A percentile compares a stretch with the other conserved stretches of the same genome.
Conservation (phyloP, 1,284 basidiomycete genomes). For the Leccinum solheimii region DNA sequence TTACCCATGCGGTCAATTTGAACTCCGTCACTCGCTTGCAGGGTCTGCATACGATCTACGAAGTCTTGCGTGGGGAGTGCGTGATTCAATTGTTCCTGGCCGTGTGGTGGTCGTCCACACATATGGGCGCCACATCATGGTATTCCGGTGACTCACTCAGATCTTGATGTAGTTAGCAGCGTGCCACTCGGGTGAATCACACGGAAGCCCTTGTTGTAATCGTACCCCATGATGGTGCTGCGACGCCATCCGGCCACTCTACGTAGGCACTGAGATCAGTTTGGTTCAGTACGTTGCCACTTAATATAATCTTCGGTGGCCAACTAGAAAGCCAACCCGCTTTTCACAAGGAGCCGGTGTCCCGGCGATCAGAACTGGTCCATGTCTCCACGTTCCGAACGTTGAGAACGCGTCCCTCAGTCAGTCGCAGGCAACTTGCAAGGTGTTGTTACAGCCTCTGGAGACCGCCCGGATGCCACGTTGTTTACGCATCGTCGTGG, state of each 20-base stretch:
- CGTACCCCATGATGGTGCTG: background rate
- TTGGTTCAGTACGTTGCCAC: background rate
- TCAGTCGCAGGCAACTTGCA: background rate
- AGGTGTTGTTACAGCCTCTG: background rate
- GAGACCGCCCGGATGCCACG: constrained; percentile 16
- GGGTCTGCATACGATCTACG: constrained; percentile 14
- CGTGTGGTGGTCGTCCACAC: constrained; percentile 10
- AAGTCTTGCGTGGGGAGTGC: constrained; percentile 19
- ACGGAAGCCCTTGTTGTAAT: background rate
- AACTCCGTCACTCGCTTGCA: constrained; percentile 15
- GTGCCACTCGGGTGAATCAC: background rate
- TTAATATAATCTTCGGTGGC: background rate
- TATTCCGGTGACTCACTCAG: background rate
- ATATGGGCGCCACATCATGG: constrained; percentile 9
- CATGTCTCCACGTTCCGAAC: background rate
- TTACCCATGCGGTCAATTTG: constrained; percentile 13
- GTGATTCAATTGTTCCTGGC: background rate
- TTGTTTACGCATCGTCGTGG: constrained; percentile 5
- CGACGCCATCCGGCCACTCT: background rate
- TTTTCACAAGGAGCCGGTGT: constrained; percentile 3
- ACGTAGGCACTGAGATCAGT: background rate
- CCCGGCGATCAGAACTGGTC: constrained; percentile 6
- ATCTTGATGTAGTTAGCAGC: constrained; percentile 4
- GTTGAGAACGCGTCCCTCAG: constrained; percentile 6
- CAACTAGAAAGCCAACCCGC: background rate